Evolutionary conservation across 345 rosid species (phyloP), one percentile per base, ranked within the genome.

Genomic region (Raphanus raphanistrum): DNA sequence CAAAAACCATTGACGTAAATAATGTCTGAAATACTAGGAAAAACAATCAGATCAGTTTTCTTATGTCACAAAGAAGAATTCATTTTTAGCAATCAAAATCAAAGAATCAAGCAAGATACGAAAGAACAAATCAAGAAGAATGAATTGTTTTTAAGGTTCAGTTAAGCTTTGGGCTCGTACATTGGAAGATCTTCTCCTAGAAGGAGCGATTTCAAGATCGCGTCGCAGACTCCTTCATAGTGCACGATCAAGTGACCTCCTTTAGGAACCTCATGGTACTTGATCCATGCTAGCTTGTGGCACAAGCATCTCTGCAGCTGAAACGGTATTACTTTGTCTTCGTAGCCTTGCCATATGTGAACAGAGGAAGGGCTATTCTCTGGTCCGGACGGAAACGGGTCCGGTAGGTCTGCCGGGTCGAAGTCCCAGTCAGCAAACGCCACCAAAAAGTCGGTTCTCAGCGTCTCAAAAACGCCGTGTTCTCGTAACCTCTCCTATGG

Each of bases 181-280:
- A 80, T 55, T 29, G 77, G 81, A 10, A 84, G 85, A 65, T 87
- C 93, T 80, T 90, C 91, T 70, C 94, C 88, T 60, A 89, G 78
- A 77, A 94, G 79, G 74, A 92, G 87, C 2, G 96, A 80, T 71
- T 81, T 87, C 73, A 90, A 67, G 60, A 94, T 87, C 35, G 90
- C 81, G 33, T 92, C 97, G 32, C 96, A 84, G 1, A 92, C 58
- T 0, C 95, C 97, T 3, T 64, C 82, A 63, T 94, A 89, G 70
- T 92, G 97, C 59, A 94, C 89, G 33, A 92, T 86, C 75, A 94
- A 72, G 75, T 94, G 98, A 8, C 98, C 98, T 29, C 98, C 98
- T 33, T 84, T 88, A 50, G 89, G 85, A 31, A 94, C 87, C 80
- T 94, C 98, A 35, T 94, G 98, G 31, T 94, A 90, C 71, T 55